Evolutionary conservation across 768 basidiomycete species (phyloP), one percentile per base, ranked within the genome.

Genomic region (Baorangia bicolor): DNA sequence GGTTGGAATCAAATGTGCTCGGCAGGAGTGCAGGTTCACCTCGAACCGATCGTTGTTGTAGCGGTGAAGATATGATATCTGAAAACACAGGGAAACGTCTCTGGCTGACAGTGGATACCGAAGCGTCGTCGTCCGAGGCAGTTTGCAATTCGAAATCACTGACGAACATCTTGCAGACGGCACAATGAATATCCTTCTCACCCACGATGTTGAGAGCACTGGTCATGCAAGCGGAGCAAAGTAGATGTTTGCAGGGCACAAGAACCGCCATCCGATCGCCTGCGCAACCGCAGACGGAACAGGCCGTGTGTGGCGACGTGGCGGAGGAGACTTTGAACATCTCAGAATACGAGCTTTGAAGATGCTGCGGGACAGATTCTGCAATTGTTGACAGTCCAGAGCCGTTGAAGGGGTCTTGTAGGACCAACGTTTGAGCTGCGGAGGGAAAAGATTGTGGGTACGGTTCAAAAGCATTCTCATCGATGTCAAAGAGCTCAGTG

Each of bases 131-230:
- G 31, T 72, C 66, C 41, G 58, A 46, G 13, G 53, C 42, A 38
- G 64, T 64, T 57, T 73, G 69, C 20, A 90, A 71, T 42, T 81
- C 80, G 68, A 93, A 93, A 65, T 89, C 84, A 30, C 75, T 77
- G 21, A 93, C 90, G 33, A 82, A 80, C 38, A 69, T 71, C 63
- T 85, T 86, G 73, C 91, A 94, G 30, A 90, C 86, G 18, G 88
- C 86, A 58, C 92, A 94, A 56, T 86, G 82, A 82, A 93, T 90
- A 55, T 89, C 87, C 67, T 92, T 93, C 71, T 94, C 91, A 8
- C 91, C 91, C 18, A 92, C 92, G 49, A 93, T 93, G 61, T 94
- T 94, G 49, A 94, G 77, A 9, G 90, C 88, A 48, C 90, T 91
- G 1, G 92, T 94, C 52, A 94, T 77, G 65, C 92, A 94, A 11